Percentiles rank a stretch among this genome's conserved stretches.
Conservation (phyloP, 306 rosid species). For the Prunus padus region DNA sequence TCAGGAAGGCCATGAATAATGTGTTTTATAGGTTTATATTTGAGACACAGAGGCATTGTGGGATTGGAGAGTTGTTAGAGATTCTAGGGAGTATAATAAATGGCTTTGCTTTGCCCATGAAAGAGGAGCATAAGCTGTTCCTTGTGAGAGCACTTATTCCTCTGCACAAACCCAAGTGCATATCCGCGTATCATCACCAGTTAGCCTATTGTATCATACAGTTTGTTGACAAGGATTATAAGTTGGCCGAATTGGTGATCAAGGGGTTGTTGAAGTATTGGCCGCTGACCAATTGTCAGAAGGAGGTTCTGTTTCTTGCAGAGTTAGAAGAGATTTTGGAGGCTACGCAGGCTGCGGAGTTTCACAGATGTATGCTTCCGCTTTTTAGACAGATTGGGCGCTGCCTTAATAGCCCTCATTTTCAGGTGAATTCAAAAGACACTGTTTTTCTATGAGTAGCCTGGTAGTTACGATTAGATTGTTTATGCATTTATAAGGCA, state of each 20-base stretch:
- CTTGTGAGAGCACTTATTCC: conserved; percentile 62
- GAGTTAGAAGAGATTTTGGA: conserved; percentile 67
- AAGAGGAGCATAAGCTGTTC: conserved; percentile 67
- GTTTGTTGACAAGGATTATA: conserved; percentile 67
- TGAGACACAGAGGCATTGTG: conserved; percentile 67
- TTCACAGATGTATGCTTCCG: conserved; percentile 42
- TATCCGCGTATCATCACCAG: conserved; percentile 48
- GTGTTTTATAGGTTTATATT: conserved; percentile 64
- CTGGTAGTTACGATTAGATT: neutral
- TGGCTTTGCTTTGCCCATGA: conserved; percentile 71
- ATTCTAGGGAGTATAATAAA: conserved; percentile 63
- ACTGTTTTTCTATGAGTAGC: neutral
- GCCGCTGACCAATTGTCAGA: conserved; percentile 70
- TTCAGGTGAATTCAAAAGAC: conserved; percentile 44
- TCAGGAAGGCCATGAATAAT: conserved; percentile 66
- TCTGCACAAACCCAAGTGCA: conserved; percentile 57
- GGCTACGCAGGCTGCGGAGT: conserved; percentile 47
- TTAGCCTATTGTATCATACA: conserved; percentile 60
- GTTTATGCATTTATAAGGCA: neutral
- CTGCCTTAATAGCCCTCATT: conserved; percentile 69
- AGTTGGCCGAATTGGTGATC: conserved; percentile 64
- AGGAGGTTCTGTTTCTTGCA: conserved; percentile 69
- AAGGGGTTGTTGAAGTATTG: conserved; percentile 68
- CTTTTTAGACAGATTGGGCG: conserved; percentile 66
- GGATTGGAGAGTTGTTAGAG: conserved; percentile 66